Conservation (phyloP, 306 rosid genomes). For the Delonix regia region DNA sequence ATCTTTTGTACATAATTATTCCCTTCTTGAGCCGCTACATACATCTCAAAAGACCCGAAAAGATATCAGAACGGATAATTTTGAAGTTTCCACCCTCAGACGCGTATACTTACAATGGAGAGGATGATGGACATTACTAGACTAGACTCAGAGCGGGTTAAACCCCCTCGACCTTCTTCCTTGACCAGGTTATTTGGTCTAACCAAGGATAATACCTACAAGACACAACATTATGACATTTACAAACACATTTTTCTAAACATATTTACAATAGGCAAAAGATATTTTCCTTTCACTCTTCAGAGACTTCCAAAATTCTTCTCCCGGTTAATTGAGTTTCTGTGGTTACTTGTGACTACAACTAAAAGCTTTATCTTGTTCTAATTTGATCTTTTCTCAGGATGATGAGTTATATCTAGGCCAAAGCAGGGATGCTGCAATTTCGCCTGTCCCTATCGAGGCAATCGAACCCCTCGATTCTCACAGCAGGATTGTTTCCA, state of each 20-base stretch:
- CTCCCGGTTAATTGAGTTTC: conserved; percentile 26
- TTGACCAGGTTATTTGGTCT: conserved; percentile 37
- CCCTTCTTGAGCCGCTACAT: conserved; percentile 43
- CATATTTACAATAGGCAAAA: conserved; percentile 56
- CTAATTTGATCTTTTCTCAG: conserved; percentile 7
- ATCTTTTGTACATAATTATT: conserved; percentile 55
- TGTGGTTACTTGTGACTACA: conserved; percentile 3
- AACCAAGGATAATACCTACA: conserved; percentile 14
- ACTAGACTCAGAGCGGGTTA: conserved; percentile 12
- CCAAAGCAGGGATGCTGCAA: conserved; percentile 89
- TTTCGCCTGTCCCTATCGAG: conserved; percentile 82
- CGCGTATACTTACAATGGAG: conserved; percentile 50
- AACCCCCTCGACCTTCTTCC: conserved; percentile 29
- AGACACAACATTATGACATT: conserved; percentile 39
- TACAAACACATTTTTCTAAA: conserved; percentile 45
- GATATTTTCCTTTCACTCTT: conserved; percentile 32
- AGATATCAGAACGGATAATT: conserved; percentile 29
- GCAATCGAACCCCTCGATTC: conserved; percentile 94
- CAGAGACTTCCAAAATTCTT: conserved; percentile 53
- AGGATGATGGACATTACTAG: conserved; percentile 32
- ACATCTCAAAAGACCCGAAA: conserved; percentile 33
- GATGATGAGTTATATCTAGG: conserved; percentile 45
- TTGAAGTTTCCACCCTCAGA: conserved; percentile 21
- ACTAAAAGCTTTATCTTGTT: neutral
- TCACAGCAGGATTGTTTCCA: conserved; percentile 80